Percentiles rank a stretch among this genome's conserved stretches.
Conservation (phyloP, 1,284 basidiomycete species). For the Tilletia walkeri region DNA sequence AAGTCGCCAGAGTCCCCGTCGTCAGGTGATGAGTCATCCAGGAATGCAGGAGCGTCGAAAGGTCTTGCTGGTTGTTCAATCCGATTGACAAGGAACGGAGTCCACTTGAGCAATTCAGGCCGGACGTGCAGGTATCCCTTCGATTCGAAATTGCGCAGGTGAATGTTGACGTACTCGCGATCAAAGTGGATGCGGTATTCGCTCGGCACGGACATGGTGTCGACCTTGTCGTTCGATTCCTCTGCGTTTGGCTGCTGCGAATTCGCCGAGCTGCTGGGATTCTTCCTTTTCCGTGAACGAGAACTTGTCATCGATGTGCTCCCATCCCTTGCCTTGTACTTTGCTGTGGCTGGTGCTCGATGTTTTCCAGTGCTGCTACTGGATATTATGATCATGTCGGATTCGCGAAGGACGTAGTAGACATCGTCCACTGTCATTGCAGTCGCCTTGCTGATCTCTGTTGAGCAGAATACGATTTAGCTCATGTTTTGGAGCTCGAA, state of each 20-base stretch:
- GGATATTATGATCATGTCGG: conserved; percentile 70
- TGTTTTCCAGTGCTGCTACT: conserved; percentile 38
- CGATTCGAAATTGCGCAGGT: conserved; percentile 69
- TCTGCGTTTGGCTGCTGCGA: neutral
- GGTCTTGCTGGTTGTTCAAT: neutral
- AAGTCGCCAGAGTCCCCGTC: neutral
- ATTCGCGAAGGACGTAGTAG: conserved; percentile 72
- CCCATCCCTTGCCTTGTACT: conserved; percentile 35
- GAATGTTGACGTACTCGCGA: conserved; percentile 66
- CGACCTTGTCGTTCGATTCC: conserved; percentile 51
- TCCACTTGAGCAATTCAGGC: conserved; percentile 89
- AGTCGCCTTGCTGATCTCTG: conserved; percentile 81
- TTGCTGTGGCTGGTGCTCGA: conserved; percentile 38
- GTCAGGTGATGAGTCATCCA: neutral
- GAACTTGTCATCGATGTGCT: conserved; percentile 13
- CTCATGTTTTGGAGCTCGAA: neutral
- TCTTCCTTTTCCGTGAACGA: conserved; percentile 39
- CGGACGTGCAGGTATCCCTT: conserved; percentile 79
- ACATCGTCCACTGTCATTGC: conserved; percentile 90
- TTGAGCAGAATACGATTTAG: neutral
- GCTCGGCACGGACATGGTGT: conserved; percentile 64
- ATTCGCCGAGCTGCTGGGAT: conserved; percentile 62
- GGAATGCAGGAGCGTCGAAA: neutral
- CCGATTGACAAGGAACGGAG: conserved; percentile 72
- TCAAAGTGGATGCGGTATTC: conserved; percentile 78